Evolutionary conservation across 768 basidiomycete genomes (phyloP).

Genomic region (Ephemerocybe angulata): DNA sequence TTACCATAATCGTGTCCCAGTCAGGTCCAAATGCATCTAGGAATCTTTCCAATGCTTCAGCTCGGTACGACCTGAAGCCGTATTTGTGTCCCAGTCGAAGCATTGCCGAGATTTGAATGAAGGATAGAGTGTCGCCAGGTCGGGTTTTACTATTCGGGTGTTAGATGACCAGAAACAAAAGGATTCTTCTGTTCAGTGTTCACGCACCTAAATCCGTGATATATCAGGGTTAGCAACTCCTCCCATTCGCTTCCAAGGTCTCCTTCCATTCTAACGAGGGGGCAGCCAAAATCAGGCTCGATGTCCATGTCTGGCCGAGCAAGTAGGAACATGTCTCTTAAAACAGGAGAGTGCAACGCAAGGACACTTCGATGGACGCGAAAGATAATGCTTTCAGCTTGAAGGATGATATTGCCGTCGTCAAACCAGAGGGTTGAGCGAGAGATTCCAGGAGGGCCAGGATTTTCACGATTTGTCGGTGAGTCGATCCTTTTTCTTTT

Average conservation of each 20-base stretch:
- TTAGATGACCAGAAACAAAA: not conserved
- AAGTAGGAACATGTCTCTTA: slow-evolving; percentile 5
- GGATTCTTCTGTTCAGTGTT: not conserved
- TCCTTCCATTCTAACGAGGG: slow-evolving; percentile 5
- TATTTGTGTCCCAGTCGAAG: slow-evolving; percentile 1
- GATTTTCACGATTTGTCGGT: not conserved
- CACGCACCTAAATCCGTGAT: not conserved
- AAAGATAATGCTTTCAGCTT: slow-evolving; percentile 11
- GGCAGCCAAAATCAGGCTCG: slow-evolving; percentile 4
- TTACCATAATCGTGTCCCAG: not conserved
- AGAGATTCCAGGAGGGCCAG: not conserved
- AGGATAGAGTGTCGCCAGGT: not conserved
- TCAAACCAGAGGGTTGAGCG: slow-evolving; percentile 10
- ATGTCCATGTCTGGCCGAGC: not conserved
- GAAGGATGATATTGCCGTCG: slow-evolving; percentile 13
- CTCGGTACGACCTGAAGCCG: not conserved
- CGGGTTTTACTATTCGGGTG: not conserved
- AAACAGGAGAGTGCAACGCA: slow-evolving; percentile 3
- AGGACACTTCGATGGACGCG: slow-evolving; percentile 10
- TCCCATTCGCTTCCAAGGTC: not conserved
- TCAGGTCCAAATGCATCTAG: not conserved
- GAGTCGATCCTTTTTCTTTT: not conserved
- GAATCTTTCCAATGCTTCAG: not conserved
- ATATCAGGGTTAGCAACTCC: not conserved
- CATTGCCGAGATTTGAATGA: not conserved